Evolutionary conservation across 2,329 filamentous ascomycete genomes (phyloP).

Genomic region (Venturia asperata): DNA sequence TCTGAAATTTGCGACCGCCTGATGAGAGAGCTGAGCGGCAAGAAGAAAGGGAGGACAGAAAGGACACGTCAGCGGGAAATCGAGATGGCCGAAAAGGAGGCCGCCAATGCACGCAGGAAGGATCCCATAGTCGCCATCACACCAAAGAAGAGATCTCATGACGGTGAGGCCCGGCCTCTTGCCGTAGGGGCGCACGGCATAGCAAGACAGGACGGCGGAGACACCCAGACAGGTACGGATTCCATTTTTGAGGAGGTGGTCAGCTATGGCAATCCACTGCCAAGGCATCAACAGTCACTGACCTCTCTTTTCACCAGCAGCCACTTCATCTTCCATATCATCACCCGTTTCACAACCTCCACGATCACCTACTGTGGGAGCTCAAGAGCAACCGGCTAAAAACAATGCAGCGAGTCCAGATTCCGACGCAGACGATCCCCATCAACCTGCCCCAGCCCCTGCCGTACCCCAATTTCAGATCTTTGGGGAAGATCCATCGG

Average conservation of each 20-base stretch:
- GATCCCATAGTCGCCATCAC: slow-evolving; percentile 26
- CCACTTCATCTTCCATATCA: slow-evolving; percentile 34
- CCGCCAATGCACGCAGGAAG: slow-evolving; percentile 43
- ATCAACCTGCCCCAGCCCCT: slow-evolving; percentile 54
- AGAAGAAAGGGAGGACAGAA: slow-evolving; percentile 54
- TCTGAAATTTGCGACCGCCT: slow-evolving; percentile 63
- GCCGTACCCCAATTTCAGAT: slow-evolving; percentile 68
- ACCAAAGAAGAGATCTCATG: slow-evolving; percentile 63
- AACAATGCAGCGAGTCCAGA: slow-evolving; percentile 16
- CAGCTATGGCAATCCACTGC: neutral
- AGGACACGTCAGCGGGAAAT: slow-evolving; percentile 46
- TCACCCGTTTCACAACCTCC: slow-evolving; percentile 39
- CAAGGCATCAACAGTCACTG: neutral
- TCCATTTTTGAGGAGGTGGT: slow-evolving; percentile 23
- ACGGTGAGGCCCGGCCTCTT: slow-evolving; percentile 51
- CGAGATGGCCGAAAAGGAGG: slow-evolving; percentile 42
- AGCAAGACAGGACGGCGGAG: slow-evolving; percentile 55
- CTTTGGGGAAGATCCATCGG: slow-evolving; percentile 86
- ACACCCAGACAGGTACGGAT: slow-evolving; percentile 49
- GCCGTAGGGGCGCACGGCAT: slow-evolving; percentile 57
- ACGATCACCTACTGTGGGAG: slow-evolving; percentile 43
- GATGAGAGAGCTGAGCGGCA: slow-evolving; percentile 62
- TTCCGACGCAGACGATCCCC: slow-evolving; percentile 47
- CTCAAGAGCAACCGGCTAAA: slow-evolving; percentile 38
- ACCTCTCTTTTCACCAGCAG: slow-evolving; percentile 22